Evolutionary conservation across 1,284 basidiomycete genomes (phyloP).

Genomic region (Malassezia japonica): DNA sequence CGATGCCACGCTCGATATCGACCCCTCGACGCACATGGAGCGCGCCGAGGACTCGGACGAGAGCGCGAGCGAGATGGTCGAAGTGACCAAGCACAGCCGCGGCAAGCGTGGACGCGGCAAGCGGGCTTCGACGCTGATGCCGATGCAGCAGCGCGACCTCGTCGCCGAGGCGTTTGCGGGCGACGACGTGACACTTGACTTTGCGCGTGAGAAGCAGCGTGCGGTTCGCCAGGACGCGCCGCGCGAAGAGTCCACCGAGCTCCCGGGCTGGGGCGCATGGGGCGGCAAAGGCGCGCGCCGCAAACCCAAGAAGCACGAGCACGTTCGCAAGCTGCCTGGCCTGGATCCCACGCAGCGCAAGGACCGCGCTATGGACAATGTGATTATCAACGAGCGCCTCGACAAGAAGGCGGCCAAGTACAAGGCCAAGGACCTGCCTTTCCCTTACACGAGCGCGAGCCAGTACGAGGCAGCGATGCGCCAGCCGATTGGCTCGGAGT

Average conservation of each 20-base stretch:
- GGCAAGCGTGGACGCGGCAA: constrained; percentile 5
- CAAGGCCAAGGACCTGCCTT: constrained; percentile 72
- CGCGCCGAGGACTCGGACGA: background rate
- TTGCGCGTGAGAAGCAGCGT: constrained; percentile 68
- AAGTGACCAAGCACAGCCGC: constrained; percentile 1
- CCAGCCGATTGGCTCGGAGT: constrained; percentile 74
- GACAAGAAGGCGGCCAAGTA: constrained; percentile 89
- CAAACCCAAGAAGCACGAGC: constrained; percentile 19
- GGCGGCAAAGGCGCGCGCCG: constrained; percentile 63
- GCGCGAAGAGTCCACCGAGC: constrained; percentile 67
- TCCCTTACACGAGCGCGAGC: constrained; percentile 75
- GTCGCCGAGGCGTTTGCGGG: constrained; percentile 91
- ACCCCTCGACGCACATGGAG: constrained; percentile 16
- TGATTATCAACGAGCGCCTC: constrained; percentile 86
- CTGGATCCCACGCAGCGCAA: constrained; percentile 67
- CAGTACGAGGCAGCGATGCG: constrained; percentile 79
- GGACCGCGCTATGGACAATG: constrained; percentile 71
- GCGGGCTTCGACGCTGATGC: background rate
- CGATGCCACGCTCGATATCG: constrained; percentile 22
- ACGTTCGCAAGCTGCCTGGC: constrained; percentile 50
- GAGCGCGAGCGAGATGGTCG: constrained; percentile 8
- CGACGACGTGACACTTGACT: constrained; percentile 84
- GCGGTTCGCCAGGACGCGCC: constrained; percentile 77
- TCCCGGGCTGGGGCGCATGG: constrained; percentile 97
- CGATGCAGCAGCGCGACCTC: constrained; percentile 64